Percentiles rank a stretch among this genome's conserved stretches.
Conservation (phyloP, 148 eudicot genomes). For the Vaccinium darrowii region DNA sequence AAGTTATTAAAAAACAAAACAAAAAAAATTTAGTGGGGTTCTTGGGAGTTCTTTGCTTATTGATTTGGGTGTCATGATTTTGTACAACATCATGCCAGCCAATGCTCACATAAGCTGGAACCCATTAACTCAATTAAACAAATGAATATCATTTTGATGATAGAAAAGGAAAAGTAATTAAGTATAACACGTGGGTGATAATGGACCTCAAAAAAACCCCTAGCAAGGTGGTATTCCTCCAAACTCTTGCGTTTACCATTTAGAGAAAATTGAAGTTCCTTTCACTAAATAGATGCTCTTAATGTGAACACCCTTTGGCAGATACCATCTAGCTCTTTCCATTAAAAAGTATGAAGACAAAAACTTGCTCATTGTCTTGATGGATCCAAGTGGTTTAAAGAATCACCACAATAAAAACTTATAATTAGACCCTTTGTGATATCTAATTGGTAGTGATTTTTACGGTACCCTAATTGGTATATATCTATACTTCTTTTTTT, state of each 20-base stretch:
- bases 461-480: too few relatives aligned
- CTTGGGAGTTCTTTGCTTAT: too few relatives aligned
- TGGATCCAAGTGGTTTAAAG: not conserved
- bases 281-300: not conserved
- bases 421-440: too few relatives aligned
- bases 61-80: not conserved
- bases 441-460: too few relatives aligned
- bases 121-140: not conserved
- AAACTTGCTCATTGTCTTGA: slow-evolving; percentile 6
- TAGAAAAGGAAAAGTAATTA: not conserved
- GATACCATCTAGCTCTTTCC: slow-evolving; percentile 18
- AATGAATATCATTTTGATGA: slow-evolving; percentile 17
- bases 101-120: not conserved
- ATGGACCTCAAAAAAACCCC: not conserved
- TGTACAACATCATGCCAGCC: not conserved
- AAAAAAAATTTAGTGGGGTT: too few relatives aligned
- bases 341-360: slow-evolving; percentile 5
- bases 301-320: not conserved
- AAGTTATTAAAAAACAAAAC: too few relatives aligned
- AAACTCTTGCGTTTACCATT: not conserved
- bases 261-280: not conserved
- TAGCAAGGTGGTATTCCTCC: not conserved
- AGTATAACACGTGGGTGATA: not conserved
- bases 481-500: too few relatives aligned
- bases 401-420: not conserved